phyloP scores from a whole-genome alignment of 2,329 filamentous ascomycete species.

The Plectosphaerella plurivora region DNA sequence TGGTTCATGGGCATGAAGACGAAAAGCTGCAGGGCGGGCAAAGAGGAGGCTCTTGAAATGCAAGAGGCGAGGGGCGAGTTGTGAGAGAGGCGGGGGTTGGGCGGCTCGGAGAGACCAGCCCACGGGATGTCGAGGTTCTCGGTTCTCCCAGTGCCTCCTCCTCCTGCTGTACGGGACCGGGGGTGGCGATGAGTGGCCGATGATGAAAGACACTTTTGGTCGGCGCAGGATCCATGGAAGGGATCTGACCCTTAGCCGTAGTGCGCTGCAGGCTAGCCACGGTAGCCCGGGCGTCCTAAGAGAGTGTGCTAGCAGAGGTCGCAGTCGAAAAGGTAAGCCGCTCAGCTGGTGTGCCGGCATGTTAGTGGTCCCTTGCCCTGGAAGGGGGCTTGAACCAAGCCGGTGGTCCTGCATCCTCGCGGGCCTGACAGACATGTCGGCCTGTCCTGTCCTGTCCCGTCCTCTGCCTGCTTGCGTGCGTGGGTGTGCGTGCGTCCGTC shows the following conservation, averaged over 20 bases:
- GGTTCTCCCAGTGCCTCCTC: background rate
- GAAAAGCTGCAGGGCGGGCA: background rate
- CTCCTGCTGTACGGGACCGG: background rate
- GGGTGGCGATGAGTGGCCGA: conserved; percentile 14
- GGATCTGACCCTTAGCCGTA: conserved; percentile 2
- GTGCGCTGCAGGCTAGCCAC: conserved; percentile 2
- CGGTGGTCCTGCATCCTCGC: background rate
- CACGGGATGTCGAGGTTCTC: background rate
- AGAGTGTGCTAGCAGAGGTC: background rate
- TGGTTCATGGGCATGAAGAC: background rate
- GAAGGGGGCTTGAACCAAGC: background rate
- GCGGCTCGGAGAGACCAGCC: background rate
- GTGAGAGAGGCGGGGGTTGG: background rate
- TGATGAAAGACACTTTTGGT: conserved; percentile 20
- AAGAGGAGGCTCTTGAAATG: conserved; percentile 5
- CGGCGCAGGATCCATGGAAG: conserved; percentile 9
- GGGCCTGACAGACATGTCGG: too few relatives aligned
- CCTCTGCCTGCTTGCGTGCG: background rate
- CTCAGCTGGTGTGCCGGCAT: background rate
- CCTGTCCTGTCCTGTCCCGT: background rate
- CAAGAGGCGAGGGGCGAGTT: background rate
- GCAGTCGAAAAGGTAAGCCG: background rate
- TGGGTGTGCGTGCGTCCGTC: background rate
- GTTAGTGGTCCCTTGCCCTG: background rate
- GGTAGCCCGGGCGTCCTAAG: background rate